Conservation (phyloP, 257 asterid genomes). For the Solanum medicagineum region DNA sequence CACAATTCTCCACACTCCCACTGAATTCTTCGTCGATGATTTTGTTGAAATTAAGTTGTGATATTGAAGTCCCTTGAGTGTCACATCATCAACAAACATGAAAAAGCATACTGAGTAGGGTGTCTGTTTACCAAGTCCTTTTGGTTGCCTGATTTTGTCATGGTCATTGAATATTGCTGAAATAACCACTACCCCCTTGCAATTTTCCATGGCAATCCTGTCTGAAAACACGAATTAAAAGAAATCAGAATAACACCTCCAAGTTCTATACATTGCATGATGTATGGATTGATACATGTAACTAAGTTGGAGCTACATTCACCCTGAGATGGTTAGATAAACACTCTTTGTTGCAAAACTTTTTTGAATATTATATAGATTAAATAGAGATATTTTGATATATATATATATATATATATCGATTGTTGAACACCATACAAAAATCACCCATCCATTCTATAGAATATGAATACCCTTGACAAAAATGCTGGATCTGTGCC, state of each 20-base stretch:
- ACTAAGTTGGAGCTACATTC: background rate
- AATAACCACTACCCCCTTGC: constrained; percentile 61
- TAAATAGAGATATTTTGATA: too few species aligned
- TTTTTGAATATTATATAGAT: too few species aligned
- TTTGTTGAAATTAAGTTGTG: constrained; percentile 36
- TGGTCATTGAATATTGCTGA: constrained; percentile 84
- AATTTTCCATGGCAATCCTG: constrained; percentile 44
- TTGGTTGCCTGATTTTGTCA: constrained; percentile 94
- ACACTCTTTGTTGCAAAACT: too few species aligned
- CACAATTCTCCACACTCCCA: constrained; percentile 82
- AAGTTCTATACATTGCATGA: background rate
- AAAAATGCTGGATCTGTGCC: too few species aligned
- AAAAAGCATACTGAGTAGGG: constrained; percentile 48
- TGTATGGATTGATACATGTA: background rate
- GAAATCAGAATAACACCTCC: background rate
- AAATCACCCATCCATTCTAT: too few species aligned
- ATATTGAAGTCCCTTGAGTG: constrained; percentile 32
- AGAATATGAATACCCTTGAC: too few species aligned
- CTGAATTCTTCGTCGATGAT: constrained; percentile 18
- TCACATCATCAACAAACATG: constrained; percentile 78
- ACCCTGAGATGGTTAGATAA: too few species aligned
- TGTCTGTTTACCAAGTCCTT: constrained; percentile 61
- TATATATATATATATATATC: too few species aligned
- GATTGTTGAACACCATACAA: too few species aligned
- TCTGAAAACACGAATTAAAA: constrained; percentile 21